Evolutionary conservation across 1,139 yeast genomes (phyloP), one percentile per base, ranked within the genome.

Genomic region (Diutina pseudorugosa): DNA sequence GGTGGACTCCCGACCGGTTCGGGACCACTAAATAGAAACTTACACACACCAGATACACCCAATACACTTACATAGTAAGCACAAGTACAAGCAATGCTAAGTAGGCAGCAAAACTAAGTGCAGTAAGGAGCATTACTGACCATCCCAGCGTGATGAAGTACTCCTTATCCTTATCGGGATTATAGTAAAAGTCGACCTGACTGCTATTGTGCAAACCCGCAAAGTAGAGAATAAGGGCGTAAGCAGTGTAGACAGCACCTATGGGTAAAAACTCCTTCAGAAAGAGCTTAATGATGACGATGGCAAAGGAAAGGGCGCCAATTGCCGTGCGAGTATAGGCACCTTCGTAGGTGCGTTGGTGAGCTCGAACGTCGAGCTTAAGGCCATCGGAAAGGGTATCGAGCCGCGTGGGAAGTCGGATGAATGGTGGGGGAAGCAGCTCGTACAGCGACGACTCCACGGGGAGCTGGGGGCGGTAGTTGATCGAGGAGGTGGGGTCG

Each of bases 341-440:
- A 0, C 84, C 84, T 61, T 79, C 83, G 59, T 79, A 79, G 1
- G 84, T 79, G 56, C 84, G 61, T 61, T 79, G 84, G 60, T 79
- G 82, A 1, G 84, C 84, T 55, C 84, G 59, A 4, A 79, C 73
- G 57, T 79, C 84, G 44, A 78, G 63, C 58, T 75, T 75, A 52
- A 70, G 69, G 4, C 66, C 67, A 11, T 60, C 61, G 43, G 70
- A 67, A 2, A 76, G 59, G 25, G 72, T 62, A 9, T 61, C 57
- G 18, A 45, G 36, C 2, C 40, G 36, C 2, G 49, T 23, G 7
- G 49, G 49, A 5, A 45, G 40, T 7, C 41, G 40, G n/a, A 25
- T 27, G 4, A 43, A n/a, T 14, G 36, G 36, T 30, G 36, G 36
- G 6, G 36, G 36, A 14, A 30, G 36, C 36, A 30, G 36, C 36